Percentiles rank a stretch among this genome's conserved stretches.
Evolutionary conservation across 371 early-diverging fungal genomes (phyloP).

Genomic region (Rhizopus delemar): DNA sequence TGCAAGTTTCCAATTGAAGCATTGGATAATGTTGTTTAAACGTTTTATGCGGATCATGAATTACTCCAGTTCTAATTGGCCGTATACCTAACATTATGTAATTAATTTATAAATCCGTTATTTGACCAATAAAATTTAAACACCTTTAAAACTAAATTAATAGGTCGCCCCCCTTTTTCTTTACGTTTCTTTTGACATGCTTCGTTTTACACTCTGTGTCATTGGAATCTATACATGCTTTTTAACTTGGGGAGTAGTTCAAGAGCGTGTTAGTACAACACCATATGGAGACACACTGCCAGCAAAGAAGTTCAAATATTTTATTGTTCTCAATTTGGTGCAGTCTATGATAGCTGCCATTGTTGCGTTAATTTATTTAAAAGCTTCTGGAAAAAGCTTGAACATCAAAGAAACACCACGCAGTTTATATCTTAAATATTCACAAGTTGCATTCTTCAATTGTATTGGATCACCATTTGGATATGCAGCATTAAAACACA

Average conservation of each 20-base stretch:
- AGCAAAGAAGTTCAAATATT: slow-evolving; percentile 78
- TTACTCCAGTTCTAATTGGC: background rate
- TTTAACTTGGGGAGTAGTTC: slow-evolving; percentile 92
- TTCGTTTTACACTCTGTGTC: slow-evolving; percentile 74
- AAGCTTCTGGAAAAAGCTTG: slow-evolving; percentile 44
- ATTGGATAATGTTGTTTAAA: no score
- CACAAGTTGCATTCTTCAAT: slow-evolving; percentile 75
- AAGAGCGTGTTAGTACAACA: slow-evolving; percentile 89
- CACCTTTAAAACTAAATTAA: background rate
- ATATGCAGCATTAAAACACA: slow-evolving; percentile 88
- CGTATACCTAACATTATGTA: background rate
- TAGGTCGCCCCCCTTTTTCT: background rate
- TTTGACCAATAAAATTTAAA: slow-evolving; percentile 2
- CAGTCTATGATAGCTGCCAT: slow-evolving; percentile 80
- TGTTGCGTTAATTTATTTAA: slow-evolving; percentile 76
- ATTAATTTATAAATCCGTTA: background rate
- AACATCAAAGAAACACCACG: slow-evolving; percentile 41
- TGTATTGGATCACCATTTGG: slow-evolving; percentile 91
- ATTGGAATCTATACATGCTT: slow-evolving; percentile 94
- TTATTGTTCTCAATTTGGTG: slow-evolving; percentile 84
- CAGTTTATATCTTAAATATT: slow-evolving; percentile 58
- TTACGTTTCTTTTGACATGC: slow-evolving; percentile 39
- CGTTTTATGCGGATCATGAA: background rate
- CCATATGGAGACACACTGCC: slow-evolving; percentile 65
- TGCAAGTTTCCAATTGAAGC: no score